Conservation (phyloP, 2,329 filamentous ascomycete species). For the Aspergillus carbonarius region DNA sequence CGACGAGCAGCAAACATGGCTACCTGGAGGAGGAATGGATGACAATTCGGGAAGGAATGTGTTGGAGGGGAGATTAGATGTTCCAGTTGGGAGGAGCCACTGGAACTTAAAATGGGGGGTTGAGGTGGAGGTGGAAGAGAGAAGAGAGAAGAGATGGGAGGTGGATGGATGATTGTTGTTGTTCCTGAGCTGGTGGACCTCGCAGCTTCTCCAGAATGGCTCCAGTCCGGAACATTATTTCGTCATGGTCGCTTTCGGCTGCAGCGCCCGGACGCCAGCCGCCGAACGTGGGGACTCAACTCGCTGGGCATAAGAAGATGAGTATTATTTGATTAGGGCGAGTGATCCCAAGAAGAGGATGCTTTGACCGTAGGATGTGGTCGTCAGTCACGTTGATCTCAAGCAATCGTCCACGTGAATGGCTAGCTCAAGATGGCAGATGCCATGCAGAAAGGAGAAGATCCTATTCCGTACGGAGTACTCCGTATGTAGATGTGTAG, state of each 20-base stretch:
- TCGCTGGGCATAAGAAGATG: too few relatives aligned
- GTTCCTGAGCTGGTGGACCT: conserved; percentile 3
- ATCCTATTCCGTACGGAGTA: too few relatives aligned
- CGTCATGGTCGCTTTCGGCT: conserved; percentile 10
- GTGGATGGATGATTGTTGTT: not conserved
- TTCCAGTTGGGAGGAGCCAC: not conserved
- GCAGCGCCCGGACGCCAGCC: conserved; percentile 6
- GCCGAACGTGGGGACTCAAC: not conserved
- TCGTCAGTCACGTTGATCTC: not conserved
- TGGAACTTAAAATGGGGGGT: not conserved
- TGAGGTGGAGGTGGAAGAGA: not conserved
- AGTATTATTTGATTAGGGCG: too few relatives aligned
- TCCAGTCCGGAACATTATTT: conserved; percentile 9
- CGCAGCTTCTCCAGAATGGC: conserved; percentile 1
- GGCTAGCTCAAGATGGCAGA: not conserved
- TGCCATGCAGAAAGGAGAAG: not conserved
- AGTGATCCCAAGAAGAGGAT: too few relatives aligned
- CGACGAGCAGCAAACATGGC: conserved; percentile 42
- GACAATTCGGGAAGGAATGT: not conserved
- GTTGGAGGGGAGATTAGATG: not conserved
- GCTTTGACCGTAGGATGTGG: too few relatives aligned
- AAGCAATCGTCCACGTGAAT: not conserved
- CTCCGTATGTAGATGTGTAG: not conserved
- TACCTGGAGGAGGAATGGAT: conserved; percentile 1
- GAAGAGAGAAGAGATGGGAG: not conserved